A percentile compares a stretch with the other conserved stretches of the same genome.
Evolutionary conservation across 2,329 filamentous ascomycete genomes (phyloP).

Genomic region (Hypoxylon sp.): DNA sequence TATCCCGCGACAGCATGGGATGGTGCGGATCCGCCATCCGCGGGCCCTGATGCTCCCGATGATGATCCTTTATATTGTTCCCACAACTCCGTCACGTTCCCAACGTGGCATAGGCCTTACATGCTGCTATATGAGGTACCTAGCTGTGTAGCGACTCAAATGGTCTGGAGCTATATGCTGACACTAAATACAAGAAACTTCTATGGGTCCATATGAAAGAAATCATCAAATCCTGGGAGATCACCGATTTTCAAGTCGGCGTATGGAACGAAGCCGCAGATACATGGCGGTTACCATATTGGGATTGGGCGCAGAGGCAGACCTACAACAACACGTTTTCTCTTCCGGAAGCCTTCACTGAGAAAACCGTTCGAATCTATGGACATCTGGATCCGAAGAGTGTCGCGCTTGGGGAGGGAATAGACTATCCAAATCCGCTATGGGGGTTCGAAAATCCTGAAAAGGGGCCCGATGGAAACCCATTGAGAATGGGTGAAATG

Average conservation of each 20-base stretch:
- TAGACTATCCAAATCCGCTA: conserved; percentile 19
- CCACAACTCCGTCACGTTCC: conserved; percentile 73
- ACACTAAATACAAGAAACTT: conserved; percentile 14
- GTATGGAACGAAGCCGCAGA: conserved; percentile 24
- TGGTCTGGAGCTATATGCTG: not conserved
- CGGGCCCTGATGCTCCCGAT: conserved; percentile 54
- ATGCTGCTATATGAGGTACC: conserved; percentile 72
- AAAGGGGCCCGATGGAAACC: conserved; percentile 16
- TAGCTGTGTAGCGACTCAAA: conserved; percentile 48
- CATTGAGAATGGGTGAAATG: conserved; percentile 15
- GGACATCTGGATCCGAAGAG: not conserved
- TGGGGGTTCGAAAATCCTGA: conserved; percentile 31
- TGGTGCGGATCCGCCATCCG: conserved; percentile 9
- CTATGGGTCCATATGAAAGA: conserved; percentile 26
- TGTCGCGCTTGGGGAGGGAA: not conserved
- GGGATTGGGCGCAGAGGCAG: conserved; percentile 35
- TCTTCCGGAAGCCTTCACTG: conserved; percentile 2
- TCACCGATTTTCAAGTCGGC: not conserved
- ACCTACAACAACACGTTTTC: conserved; percentile 12
- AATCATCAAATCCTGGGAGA: conserved; percentile 18
- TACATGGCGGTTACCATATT: conserved; percentile 36
- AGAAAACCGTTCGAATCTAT: conserved; percentile 1
- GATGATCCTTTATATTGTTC: conserved; percentile 66
- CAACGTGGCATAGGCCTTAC: conserved; percentile 77
- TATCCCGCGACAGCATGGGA: conserved; percentile 72